Evolutionary conservation across 2,329 filamentous ascomycete species (phyloP).

Genomic region (Colletotrichum sidae): DNA sequence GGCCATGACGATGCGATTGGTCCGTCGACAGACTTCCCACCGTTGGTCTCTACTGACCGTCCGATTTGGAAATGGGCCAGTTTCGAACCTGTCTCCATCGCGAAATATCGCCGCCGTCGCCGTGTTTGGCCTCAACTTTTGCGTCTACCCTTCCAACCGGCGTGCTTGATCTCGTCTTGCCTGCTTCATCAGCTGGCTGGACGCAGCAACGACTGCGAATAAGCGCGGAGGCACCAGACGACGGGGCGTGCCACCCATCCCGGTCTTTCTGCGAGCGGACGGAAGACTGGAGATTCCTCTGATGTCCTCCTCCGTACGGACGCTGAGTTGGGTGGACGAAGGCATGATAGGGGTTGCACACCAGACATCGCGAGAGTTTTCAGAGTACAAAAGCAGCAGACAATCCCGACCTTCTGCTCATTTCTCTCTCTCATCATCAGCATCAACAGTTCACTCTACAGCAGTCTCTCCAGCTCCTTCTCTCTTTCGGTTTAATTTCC

Average conservation of each 20-base stretch:
- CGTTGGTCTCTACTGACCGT: conserved; percentile 3
- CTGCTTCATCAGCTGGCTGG: background rate
- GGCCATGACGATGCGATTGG: conserved; percentile 32
- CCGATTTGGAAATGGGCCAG: conserved; percentile 19
- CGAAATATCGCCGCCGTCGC: conserved; percentile 20
- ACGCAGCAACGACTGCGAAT: background rate
- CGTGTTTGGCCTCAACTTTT: conserved; percentile 36
- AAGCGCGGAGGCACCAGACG: conserved; percentile 12
- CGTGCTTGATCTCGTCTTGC: conserved; percentile 20
- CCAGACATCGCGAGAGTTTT: conserved; percentile 17
- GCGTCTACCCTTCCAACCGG: conserved; percentile 16
- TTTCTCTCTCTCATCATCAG: conserved; percentile 15
- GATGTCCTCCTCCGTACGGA: conserved; percentile 2
- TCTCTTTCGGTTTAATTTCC: conserved; percentile 23
- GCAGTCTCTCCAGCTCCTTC: conserved; percentile 33
- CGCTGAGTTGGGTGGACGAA: background rate
- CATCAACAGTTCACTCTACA: conserved; percentile 28
- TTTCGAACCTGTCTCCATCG: conserved; percentile 34
- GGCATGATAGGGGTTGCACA: background rate
- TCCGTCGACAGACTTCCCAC: conserved; percentile 3
- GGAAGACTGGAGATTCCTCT: conserved; percentile 12
- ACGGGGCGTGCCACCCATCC: conserved; percentile 17
- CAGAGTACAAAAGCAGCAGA: conserved; percentile 28
- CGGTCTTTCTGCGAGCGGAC: background rate
- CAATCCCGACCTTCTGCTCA: conserved; percentile 12